These are phyloP conservation scores for Toxicodendron radicans DNA, from an alignment of 345 rosid genomes.

Conservation along the genomic window DNA sequence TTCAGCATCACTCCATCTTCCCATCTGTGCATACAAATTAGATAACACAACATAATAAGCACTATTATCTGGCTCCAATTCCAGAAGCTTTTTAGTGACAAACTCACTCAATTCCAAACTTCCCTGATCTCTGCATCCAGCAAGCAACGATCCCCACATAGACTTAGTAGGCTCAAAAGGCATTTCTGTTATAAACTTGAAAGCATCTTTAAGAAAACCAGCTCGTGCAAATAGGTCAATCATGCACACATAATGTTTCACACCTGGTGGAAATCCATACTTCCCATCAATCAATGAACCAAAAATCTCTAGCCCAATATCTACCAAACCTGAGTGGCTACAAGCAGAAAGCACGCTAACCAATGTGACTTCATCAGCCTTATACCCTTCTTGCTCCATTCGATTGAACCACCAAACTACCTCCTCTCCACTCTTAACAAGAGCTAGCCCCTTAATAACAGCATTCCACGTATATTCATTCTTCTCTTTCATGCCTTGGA, in stretches of 20 bases:
- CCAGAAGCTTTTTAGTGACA: constrained; percentile 48
- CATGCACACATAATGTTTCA: constrained; percentile 54
- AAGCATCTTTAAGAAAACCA: constrained; percentile 44
- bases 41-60: constrained; percentile 44
- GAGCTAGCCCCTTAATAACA: constrained; percentile 48
- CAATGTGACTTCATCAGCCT: constrained; percentile 48
- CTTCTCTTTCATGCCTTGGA: constrained; percentile 46
- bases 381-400: constrained; percentile 46
- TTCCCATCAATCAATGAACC: constrained; percentile 39
- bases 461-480: constrained; percentile 54
- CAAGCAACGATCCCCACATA: constrained; percentile 55
- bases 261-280: constrained; percentile 41
- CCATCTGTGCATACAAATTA: constrained; percentile 49
- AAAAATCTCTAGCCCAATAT: constrained; percentile 41
- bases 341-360: constrained; percentile 51
- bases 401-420: constrained; percentile 45
- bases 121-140: constrained; percentile 38
- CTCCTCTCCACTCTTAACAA: constrained; percentile 42
- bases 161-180: constrained; percentile 51
- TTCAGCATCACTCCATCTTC: constrained; percentile 50
- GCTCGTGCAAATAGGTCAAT: constrained; percentile 45
- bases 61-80: constrained; percentile 48
- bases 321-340: constrained; percentile 50
- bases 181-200: constrained; percentile 39
- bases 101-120: constrained; percentile 48